Base-by-base conservation (phyloP, 2,329 filamentous ascomycete genomes). In the Colletotrichum kahawae region DNA sequence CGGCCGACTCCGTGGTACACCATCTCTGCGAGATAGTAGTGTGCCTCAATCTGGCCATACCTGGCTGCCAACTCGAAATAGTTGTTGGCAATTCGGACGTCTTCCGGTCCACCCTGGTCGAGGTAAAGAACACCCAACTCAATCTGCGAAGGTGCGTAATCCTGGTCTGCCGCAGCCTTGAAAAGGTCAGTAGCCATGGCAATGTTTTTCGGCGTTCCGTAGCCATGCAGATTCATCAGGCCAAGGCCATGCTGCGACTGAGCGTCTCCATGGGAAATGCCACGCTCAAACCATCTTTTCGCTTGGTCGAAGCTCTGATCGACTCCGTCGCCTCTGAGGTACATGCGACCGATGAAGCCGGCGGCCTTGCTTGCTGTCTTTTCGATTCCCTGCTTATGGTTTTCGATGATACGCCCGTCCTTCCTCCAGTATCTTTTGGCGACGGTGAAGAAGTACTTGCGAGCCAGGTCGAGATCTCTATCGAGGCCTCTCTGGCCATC, bases 21-120 rank as follows among this genome's bases (percentile, higher is more conserved):
- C 87, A 98, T 92, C 84, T 98, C 96, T 3, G 95, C 96, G 5
- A 98, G 91, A 82, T 98, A 98, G 85, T 98, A 98, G 82, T 95
- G 95, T 0, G 95, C 94, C 83, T 98, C 95, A 76, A 98, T 94
- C 81, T 95, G 94, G 16, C 93, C 93, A 81, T 95, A 95, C 29
- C 95, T 89, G 54, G 93, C 93, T 7, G 96, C 96, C 63, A 96
- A 89, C 80, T 98, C 95, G 79, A 98, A 98, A 82, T 97, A 98
- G 78, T 93, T 92, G 75, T 92, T 94, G 4, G 96, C 96, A 1
- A 93, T 92, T 7, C 90, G 86, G n/a, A 97, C 86, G 79, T 98
- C 95, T 60, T 91, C 89, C 2, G 87, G 82, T 33, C 87, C 84
- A 21, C 95, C 95, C 82, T 97, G 95, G 79, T 98, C 95, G 8